A percentile compares a stretch with the other conserved stretches of the same genome.
phyloP scores from a whole-genome alignment of 495 filamentous ascomycete species.

The Bacidia rubella region DNA sequence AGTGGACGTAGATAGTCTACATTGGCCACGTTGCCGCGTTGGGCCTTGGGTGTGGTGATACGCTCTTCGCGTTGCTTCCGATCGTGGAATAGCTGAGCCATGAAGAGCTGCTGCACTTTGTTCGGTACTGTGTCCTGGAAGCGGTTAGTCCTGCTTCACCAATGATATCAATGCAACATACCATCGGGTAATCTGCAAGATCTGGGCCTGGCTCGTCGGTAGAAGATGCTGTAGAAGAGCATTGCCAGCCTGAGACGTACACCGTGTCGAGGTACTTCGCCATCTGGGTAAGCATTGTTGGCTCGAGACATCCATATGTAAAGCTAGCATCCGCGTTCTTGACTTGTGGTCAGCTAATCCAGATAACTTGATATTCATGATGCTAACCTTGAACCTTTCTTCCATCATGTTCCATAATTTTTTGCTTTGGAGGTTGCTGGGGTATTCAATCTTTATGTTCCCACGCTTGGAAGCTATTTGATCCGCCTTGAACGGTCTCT shows the following conservation, averaged over 20 bases:
- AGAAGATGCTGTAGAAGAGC: slow-evolving; percentile 85
- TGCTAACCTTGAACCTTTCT: slow-evolving; percentile 59
- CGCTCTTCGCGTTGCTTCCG: slow-evolving; percentile 96
- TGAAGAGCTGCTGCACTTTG: slow-evolving; percentile 93
- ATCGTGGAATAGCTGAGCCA: slow-evolving; percentile 98
- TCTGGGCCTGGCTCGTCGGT: slow-evolving; percentile 94
- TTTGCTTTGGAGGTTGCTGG: slow-evolving; percentile 76
- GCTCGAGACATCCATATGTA: slow-evolving; percentile 95
- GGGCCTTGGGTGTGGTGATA: slow-evolving; percentile 56
- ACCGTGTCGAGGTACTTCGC: slow-evolving; percentile 97
- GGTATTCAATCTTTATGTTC: slow-evolving; percentile 80
- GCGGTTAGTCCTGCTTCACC: not conserved
- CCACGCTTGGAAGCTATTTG: slow-evolving; percentile 93
- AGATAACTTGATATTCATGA: not conserved
- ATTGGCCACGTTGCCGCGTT: slow-evolving; percentile 63
- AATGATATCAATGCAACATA: slow-evolving; percentile 27
- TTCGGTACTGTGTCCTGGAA: slow-evolving; percentile 87
- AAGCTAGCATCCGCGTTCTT: slow-evolving; percentile 75
- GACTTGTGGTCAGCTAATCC: slow-evolving; percentile 1
- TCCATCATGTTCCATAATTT: slow-evolving; percentile 92
- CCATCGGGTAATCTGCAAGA: slow-evolving; percentile 96
- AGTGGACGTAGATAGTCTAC: slow-evolving; percentile 92
- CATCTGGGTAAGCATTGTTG: slow-evolving; percentile 98
- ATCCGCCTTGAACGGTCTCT: slow-evolving; percentile 86
- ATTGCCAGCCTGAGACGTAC: slow-evolving; percentile 98